Base-by-base conservation (phyloP, 805 yeast species). In the Hanseniaspora mollemarum region DNA sequence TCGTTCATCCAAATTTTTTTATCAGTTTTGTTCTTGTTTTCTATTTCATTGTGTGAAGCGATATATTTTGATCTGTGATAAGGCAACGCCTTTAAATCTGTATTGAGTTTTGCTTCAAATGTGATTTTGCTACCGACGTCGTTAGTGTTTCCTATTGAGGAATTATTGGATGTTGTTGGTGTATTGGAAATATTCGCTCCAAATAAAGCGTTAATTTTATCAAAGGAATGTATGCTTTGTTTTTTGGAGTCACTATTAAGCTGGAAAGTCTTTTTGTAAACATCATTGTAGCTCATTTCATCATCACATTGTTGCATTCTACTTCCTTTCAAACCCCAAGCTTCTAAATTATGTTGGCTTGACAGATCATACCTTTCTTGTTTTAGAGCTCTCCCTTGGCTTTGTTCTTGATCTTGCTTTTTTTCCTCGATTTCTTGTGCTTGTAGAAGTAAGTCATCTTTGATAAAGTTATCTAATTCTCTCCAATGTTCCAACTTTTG, bases 401-500 rank as follows among this genome's bases (percentile, higher is more conserved):
- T 32, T n/a, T 22, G n/a, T 16, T 32, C 45, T 32, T 24, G 22
- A 3, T 26, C 38, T 8, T 22, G 28, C 24, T 48, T 48, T 12
- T 48, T 48, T 18, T 48, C 51, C 10, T 36, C 7, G 7, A 32
- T 28, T 15, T 22, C 37, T 13, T 15, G 16, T 18, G 40, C 24
- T 13, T 40, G 44, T 15, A 21, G 31, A 28, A 38, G 32, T 6
- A 48, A 40, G n/a, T 48, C 51, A 25, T 19, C 18, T 32, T 36
- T 36, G 13, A 19, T 32, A 26, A 48, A 48, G 16, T 13, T 31
- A 3, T 24, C 16, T 2, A 32, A 40, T 33, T 48, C 51, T 9
- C 25, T 19, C 51, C 51, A 48, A 25, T 48, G 51, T n/a, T 48
- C 18, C 2, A 48, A n/a, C 18, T 48, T 48, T 26, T 40, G 43